phyloP scores from a whole-genome alignment of 352 stramenopile species.

The Phytopythium helicoides region DNA sequence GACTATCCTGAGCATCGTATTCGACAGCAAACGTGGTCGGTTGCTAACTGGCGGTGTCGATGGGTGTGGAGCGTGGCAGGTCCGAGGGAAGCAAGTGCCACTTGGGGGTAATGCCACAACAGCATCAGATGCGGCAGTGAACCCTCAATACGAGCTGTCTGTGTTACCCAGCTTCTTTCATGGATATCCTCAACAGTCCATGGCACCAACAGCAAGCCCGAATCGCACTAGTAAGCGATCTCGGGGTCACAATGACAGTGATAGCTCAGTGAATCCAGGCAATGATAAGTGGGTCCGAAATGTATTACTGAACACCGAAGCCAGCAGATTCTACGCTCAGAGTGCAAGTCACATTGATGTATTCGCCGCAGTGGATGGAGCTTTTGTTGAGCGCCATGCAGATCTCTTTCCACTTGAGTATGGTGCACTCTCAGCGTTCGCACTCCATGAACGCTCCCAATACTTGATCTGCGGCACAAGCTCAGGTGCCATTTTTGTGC shows the following conservation, averaged over 20 bases:
- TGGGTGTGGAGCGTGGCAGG: conserved; percentile 58
- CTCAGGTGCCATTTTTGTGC: conserved; percentile 49
- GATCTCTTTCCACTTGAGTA: conserved; percentile 49
- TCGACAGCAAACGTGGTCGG: conserved; percentile 47
- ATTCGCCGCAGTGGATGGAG: conserved; percentile 44
- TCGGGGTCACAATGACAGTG: not conserved
- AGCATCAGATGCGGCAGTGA: conserved; percentile 36
- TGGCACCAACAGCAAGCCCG: not conserved
- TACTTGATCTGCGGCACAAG: conserved; percentile 62
- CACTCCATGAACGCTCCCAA: conserved; percentile 65
- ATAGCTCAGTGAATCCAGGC: not conserved
- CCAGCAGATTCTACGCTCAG: conserved; percentile 46
- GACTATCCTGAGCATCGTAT: conserved; percentile 53
- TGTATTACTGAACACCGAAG: conserved; percentile 43
- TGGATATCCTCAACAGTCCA: not conserved
- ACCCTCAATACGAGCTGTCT: conserved; percentile 61
- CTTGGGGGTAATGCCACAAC: conserved; percentile 9
- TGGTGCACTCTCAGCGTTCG: conserved; percentile 61
- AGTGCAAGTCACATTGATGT: conserved; percentile 48
- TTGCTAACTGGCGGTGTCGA: conserved; percentile 63
- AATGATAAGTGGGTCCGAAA: conserved; percentile 43
- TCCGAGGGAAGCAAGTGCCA: conserved; percentile 37
- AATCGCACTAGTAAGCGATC: not conserved
- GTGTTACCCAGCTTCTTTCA: conserved; percentile 46
- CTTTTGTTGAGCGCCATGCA: conserved; percentile 45